Evolutionary conservation across 441 rosid genomes (phyloP), one percentile per base, ranked within the genome.

Genomic region (Raphanus hybrid): DNA sequence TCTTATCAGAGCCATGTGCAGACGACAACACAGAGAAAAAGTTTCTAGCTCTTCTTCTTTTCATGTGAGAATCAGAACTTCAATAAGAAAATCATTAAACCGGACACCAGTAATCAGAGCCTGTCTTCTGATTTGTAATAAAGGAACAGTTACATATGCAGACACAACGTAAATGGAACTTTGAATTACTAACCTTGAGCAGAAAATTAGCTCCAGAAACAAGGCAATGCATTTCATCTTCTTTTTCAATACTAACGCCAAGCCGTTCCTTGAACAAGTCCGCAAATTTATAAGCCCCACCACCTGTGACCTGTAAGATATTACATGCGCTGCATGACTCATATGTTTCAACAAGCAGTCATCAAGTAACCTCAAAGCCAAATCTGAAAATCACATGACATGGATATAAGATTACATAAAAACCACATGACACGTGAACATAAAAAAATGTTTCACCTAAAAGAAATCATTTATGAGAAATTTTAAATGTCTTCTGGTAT

Each of bases 251-350:
- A 82, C 92, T 89, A 79, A 92, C 89, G 7, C 97, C 99, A 35
- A 96, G 95, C 79, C 89, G 88, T 84, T 96, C 99, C 82, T 91
- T 96, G 83, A 96, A 96, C 62, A 96, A 88, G 78, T 96, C 98
- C 3, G 98, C 82, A 74, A 85, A 96, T 87, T 93, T 96, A 86
- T 81, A 92, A 14, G 99, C 99, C 80, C 99, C 99, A 8, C 99
- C 99, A 23, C 99, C 98, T 75, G 98, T 93, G 83, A 97, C 99
- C 98, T 96, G 69, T 32, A 35, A 67, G 5, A 29, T 29, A 29
- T 2, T 45, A 26, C 43, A 20, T 20, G 23, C 23, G 23, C 23
- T 20, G 7, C 39, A 23, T 14, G 8, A 79, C 45, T 58, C 50
- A 64, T 37, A 11, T 15, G 41, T 52, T 73, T 48, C 27, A 67